Evolutionary conservation across 169 alveolate species (phyloP).

Genomic region (Toxoplasma gondii): DNA sequence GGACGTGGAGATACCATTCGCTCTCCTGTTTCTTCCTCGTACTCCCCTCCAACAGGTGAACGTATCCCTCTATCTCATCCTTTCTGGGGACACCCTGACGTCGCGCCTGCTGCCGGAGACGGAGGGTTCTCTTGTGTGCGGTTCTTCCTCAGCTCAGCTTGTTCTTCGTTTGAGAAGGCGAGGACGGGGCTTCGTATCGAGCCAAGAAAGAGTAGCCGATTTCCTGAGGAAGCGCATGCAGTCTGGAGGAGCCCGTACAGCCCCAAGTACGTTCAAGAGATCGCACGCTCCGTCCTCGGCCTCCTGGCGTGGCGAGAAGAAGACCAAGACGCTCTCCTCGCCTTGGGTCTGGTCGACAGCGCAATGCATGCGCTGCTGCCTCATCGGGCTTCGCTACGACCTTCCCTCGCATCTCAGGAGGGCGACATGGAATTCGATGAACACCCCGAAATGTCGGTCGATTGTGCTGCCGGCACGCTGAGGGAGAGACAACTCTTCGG

Average conservation of each 20-base stretch:
- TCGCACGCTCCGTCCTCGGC: conserved; percentile 14
- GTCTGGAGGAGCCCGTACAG: background rate
- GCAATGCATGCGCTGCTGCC: conserved; percentile 33
- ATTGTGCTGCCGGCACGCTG: background rate
- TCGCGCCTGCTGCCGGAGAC: background rate
- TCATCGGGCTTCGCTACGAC: background rate
- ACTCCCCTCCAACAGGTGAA: too few species aligned
- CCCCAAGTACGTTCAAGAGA: background rate
- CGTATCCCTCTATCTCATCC: too few species aligned
- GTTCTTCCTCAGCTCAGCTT: background rate
- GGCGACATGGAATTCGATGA: background rate
- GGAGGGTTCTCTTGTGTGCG: background rate
- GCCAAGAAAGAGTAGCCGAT: background rate
- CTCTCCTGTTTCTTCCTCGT: too few species aligned
- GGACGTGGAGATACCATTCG: too few species aligned
- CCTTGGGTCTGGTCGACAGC: conserved; percentile 19
- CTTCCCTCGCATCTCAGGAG: background rate
- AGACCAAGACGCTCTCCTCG: background rate
- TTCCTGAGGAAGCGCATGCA: background rate
- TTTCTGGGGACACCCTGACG: background rate
- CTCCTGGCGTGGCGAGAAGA: conserved; percentile 1
- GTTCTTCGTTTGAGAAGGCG: background rate
- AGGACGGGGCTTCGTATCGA: background rate
- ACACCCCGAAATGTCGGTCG: background rate
- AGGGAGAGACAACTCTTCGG: background rate